Percentiles rank a stretch among this genome's conserved stretches.
Conservation (phyloP, 768 basidiomycete genomes). For the Tricholoma matsutake region DNA sequence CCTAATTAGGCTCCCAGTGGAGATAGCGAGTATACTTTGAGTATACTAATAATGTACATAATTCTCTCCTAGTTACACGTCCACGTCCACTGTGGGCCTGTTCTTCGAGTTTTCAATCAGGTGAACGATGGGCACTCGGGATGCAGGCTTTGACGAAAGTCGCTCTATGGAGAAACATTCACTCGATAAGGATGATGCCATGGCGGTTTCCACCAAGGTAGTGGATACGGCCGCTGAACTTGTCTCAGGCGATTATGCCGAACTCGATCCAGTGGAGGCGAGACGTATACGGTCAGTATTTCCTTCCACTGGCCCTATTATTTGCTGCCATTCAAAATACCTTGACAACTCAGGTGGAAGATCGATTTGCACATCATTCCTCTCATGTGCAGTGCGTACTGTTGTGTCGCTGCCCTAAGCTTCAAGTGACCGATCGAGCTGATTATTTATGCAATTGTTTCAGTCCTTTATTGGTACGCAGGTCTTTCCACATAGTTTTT, state of each 20-base stretch:
- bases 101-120: neutral
- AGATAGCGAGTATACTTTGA: no score
- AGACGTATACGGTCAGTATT: slow-evolving; percentile 44
- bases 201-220: slow-evolving; percentile 44
- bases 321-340: neutral
- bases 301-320: neutral
- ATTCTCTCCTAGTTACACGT: no score
- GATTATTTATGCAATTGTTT: neutral
- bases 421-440: neutral
- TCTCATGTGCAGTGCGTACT: slow-evolving; percentile 64
- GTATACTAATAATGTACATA: no score
- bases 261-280: slow-evolving; percentile 52
- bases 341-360: slow-evolving; percentile 40
- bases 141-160: neutral
- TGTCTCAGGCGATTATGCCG: slow-evolving; percentile 39
- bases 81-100: neutral
- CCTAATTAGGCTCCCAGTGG: no score
- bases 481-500: neutral
- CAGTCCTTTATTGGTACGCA: slow-evolving; percentile 54
- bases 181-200: slow-evolving; percentile 30
- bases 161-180: slow-evolving; percentile 11
- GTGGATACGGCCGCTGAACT: slow-evolving; percentile 64
- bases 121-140: neutral
- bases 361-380: slow-evolving; percentile 68
- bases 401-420: neutral